phyloP scores from a whole-genome alignment of 768 basidiomycete genomes.

The Baorangia bicolor region DNA sequence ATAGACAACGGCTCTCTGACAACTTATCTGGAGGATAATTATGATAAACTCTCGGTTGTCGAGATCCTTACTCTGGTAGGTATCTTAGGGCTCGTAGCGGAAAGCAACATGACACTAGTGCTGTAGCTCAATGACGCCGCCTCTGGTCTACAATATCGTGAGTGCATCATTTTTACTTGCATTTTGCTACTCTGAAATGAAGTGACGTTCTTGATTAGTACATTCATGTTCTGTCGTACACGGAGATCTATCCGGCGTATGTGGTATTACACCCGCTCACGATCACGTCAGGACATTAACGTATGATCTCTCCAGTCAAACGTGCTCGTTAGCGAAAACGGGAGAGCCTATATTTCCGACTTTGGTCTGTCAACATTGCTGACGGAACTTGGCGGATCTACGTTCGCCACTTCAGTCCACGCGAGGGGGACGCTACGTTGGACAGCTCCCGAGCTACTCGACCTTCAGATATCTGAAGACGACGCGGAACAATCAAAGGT shows the following conservation, averaged over 20 bases:
- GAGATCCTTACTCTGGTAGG: slow-evolving; percentile 10
- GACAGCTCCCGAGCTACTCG: slow-evolving; percentile 33
- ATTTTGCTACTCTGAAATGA: neutral
- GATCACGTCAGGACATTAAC: neutral
- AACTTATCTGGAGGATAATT: slow-evolving; percentile 16
- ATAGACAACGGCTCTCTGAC: slow-evolving; percentile 23
- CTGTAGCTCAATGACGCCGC: slow-evolving; percentile 17
- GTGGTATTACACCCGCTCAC: neutral
- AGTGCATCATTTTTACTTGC: neutral
- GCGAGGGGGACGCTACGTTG: slow-evolving; percentile 31
- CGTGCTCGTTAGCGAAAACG: slow-evolving; percentile 13
- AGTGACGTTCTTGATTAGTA: slow-evolving; percentile 1
- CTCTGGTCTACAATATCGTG: slow-evolving; percentile 22
- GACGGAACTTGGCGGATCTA: slow-evolving; percentile 36
- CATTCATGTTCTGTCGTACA: slow-evolving; percentile 18
- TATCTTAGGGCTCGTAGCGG: neutral
- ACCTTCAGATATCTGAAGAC: slow-evolving; percentile 9
- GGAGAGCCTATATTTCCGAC: slow-evolving; percentile 32
- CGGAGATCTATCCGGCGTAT: slow-evolving; percentile 24
- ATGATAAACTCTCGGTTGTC: slow-evolving; percentile 4
- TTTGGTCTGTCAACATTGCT: slow-evolving; percentile 46
- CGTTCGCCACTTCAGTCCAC: slow-evolving; percentile 37
- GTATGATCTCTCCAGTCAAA: slow-evolving; percentile 8
- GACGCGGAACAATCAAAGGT: slow-evolving; percentile 12
- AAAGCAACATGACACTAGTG: neutral